Percentiles rank a stretch among this genome's conserved stretches.
These are phyloP conservation scores for Coffea humblotiana DNA, from an alignment of 305 asterid genomes.

Conservation along the genomic window DNA sequence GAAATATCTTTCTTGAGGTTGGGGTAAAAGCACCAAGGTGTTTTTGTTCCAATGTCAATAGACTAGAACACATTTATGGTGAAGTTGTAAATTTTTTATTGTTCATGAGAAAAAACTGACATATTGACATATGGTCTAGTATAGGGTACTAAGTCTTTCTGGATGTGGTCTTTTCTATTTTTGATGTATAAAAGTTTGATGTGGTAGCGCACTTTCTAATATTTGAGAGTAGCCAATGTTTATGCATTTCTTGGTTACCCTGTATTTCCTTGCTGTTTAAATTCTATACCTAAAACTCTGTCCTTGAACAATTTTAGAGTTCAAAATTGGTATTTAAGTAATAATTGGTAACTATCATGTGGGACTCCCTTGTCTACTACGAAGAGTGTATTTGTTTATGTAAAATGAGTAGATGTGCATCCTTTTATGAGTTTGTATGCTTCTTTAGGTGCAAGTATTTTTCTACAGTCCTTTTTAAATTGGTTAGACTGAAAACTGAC, in stretches of 20 bases:
- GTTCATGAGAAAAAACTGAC: not conserved
- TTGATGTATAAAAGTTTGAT: not conserved
- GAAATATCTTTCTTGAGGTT: not conserved
- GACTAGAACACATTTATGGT: not conserved
- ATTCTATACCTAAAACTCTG: not conserved
- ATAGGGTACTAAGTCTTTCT: not conserved
- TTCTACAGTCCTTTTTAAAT: not conserved
- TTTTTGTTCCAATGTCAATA: not conserved
- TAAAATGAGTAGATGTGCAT: not conserved
- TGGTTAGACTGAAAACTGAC: constrained; percentile 1
- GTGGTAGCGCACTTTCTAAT: not conserved
- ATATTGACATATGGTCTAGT: not conserved
- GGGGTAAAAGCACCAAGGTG: not conserved
- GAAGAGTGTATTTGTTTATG: not conserved
- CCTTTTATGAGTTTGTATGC: not conserved
- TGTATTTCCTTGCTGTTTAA: not conserved
- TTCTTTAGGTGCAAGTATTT: not conserved
- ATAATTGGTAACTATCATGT: not conserved
- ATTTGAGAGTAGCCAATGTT: not conserved
- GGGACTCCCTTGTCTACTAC: not conserved
- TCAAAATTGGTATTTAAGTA: not conserved
- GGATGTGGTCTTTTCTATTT: not conserved
- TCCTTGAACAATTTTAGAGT: not conserved
- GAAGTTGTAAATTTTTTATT: not conserved
- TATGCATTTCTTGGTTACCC: not conserved